A percentile compares a stretch with the other conserved stretches of the same genome.
These are phyloP conservation scores for Phytophthora chlamydospora DNA, from an alignment of 352 stramenopile species.

Conservation along the genomic window DNA sequence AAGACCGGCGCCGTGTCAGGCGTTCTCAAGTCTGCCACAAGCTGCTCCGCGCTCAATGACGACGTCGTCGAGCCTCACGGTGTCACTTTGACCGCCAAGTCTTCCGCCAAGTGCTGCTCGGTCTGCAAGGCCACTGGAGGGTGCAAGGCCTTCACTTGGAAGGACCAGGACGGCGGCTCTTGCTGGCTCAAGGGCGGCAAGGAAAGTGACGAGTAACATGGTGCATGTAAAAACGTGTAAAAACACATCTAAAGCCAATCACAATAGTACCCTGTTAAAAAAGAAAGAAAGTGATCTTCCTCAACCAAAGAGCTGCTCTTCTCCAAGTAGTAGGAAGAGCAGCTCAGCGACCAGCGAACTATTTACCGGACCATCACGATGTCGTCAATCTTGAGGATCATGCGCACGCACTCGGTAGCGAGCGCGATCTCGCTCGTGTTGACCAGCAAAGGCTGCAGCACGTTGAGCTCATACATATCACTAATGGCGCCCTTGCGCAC, in stretches of 20 bases:
- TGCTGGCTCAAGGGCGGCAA: slow-evolving; percentile 67
- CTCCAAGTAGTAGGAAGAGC: not conserved
- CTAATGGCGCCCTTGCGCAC: slow-evolving; percentile 96
- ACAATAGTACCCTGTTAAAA: slow-evolving; percentile 39
- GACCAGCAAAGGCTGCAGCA: slow-evolving; percentile 99
- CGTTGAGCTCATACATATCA: slow-evolving; percentile 99
- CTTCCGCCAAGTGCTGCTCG: slow-evolving; percentile 36
- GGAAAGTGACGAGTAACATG: slow-evolving; percentile 21
- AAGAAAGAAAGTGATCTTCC: slow-evolving; percentile 17
- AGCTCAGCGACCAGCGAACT: slow-evolving; percentile 21
- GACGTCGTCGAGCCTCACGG: slow-evolving; percentile 34
- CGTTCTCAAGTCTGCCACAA: slow-evolving; percentile 21
- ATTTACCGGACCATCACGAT: slow-evolving; percentile 96
- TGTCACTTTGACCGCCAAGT: slow-evolving; percentile 19
- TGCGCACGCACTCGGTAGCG: slow-evolving; percentile 98
- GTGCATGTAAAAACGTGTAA: slow-evolving; percentile 9
- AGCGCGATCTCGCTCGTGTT: slow-evolving; percentile 97
- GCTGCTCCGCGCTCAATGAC: slow-evolving; percentile 23
- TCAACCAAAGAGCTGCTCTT: slow-evolving; percentile 4
- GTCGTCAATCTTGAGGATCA: slow-evolving; percentile 99
- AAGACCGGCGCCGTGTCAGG: slow-evolving; percentile 22
- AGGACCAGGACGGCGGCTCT: slow-evolving; percentile 46
- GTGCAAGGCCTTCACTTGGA: slow-evolving; percentile 63
- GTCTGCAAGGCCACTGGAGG: slow-evolving; percentile 35
- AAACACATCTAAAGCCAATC: slow-evolving; percentile 19